These are phyloP conservation scores for Pistacia vera DNA, from an alignment of 345 rosid species.

Conservation along the genomic window DNA sequence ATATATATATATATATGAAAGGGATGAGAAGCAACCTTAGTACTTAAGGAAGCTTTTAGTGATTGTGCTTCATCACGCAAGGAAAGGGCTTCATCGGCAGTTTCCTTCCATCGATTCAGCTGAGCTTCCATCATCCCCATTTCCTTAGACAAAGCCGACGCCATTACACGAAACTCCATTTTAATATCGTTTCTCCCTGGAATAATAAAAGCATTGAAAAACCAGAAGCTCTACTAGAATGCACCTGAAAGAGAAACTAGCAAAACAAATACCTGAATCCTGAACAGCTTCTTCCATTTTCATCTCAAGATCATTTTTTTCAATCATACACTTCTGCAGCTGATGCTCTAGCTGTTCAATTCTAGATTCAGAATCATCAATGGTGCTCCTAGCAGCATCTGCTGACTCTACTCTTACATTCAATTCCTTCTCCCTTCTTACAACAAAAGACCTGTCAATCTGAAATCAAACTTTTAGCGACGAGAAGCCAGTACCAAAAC, in stretches of 20 bases:
- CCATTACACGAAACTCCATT: constrained; percentile 83
- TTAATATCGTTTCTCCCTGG: constrained; percentile 90
- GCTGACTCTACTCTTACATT: constrained; percentile 60
- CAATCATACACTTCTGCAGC: constrained; percentile 69
- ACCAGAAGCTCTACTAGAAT: constrained; percentile 18
- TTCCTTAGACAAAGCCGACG: constrained; percentile 91
- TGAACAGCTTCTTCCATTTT: constrained; percentile 84
- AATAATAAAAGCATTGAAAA: constrained; percentile 22
- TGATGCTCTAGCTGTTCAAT: constrained; percentile 71
- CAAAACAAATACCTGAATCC: constrained; percentile 61
- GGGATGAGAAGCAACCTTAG: constrained; percentile 52
- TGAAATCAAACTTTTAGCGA: constrained; percentile 43
- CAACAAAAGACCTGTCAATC: constrained; percentile 72
- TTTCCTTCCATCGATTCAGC: constrained; percentile 87
- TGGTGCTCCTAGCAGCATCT: constrained; percentile 62
- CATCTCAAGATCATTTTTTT: constrained; percentile 86
- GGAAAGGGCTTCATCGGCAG: constrained; percentile 74
- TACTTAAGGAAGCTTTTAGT: constrained; percentile 55
- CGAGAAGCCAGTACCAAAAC: constrained; percentile 13
- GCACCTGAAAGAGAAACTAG: neutral
- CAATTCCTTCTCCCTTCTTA: constrained; percentile 83
- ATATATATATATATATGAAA: neutral
- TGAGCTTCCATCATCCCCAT: constrained; percentile 94
- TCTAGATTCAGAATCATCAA: constrained; percentile 53
- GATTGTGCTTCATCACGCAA: constrained; percentile 68